phyloP scores from a whole-genome alignment of 345 rosid species.

The Bruguiera gymnorhiza region DNA sequence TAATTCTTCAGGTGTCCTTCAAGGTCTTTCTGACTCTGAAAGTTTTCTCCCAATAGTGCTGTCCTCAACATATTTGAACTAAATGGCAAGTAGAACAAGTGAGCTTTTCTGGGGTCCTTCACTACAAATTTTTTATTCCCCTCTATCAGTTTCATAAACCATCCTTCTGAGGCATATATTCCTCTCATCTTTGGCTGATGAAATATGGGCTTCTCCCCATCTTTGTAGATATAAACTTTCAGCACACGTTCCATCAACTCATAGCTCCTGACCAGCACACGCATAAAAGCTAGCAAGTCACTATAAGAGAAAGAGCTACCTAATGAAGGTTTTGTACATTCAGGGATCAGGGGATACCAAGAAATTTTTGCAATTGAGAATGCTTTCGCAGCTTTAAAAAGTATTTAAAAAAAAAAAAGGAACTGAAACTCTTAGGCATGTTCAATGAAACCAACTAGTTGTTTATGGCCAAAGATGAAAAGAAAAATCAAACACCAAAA shows the following conservation, averaged over 20 bases:
- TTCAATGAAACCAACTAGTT: background rate
- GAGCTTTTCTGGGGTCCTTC: conserved; percentile 75
- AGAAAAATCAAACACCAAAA: background rate
- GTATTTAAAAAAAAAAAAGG: background rate
- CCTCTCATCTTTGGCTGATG: conserved; percentile 70
- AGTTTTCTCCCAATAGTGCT: conserved; percentile 35
- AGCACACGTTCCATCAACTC: conserved; percentile 72
- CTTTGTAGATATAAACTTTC: conserved; percentile 71
- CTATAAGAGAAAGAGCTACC: background rate
- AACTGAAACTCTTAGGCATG: background rate
- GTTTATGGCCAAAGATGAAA: background rate
- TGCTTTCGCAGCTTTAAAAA: no score
- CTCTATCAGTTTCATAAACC: conserved; percentile 91
- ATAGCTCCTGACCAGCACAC: conserved; percentile 58
- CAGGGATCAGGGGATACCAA: background rate
- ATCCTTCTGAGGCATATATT: conserved; percentile 88
- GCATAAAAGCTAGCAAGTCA: background rate
- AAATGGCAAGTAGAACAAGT: conserved; percentile 80
- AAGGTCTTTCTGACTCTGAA: conserved; percentile 36
- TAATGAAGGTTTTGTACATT: background rate
- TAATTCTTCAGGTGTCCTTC: conserved; percentile 50
- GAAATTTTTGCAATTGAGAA: no score
- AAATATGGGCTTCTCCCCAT: conserved; percentile 80
- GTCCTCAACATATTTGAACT: conserved; percentile 56
- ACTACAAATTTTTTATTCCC: conserved; percentile 67